A percentile compares a stretch with the other conserved stretches of the same genome.
These are phyloP conservation scores for Drechslerella coelobrocha DNA, from an alignment of 2,329 filamentous ascomycete species.

Conservation along the genomic window DNA sequence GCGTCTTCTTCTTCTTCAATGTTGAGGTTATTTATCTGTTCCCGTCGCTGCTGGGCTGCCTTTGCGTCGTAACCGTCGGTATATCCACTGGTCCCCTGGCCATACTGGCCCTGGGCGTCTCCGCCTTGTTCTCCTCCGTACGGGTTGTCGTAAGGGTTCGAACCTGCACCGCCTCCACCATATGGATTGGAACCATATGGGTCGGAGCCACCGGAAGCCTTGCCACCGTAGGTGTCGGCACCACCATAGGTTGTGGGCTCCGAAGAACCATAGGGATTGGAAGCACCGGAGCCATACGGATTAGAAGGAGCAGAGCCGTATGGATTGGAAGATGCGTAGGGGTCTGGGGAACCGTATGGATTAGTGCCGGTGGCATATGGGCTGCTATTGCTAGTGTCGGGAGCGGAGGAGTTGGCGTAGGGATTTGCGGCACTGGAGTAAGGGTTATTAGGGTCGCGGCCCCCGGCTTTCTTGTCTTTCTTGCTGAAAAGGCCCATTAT, in stretches of 20 bases:
- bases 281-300: conserved; percentile 2
- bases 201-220: conserved; percentile 13
- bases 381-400: conserved; percentile 26
- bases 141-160: conserved; percentile 5
- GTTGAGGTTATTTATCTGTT: conserved; percentile 75
- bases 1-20: conserved; percentile 76
- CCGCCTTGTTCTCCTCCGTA: conserved; percentile 12
- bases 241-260: conserved; percentile 1
- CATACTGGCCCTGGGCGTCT: conserved; percentile 5
- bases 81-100: conserved; percentile 9
- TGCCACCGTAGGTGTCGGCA: conserved; percentile 24
- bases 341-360: conserved; percentile 1
- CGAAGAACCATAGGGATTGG: background rate
- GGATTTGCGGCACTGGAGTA: conserved; percentile 24
- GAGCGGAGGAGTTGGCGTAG: conserved; percentile 20
- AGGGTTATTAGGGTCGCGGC: conserved; percentile 26
- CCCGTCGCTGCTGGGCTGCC: conserved; percentile 15
- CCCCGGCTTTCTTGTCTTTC: conserved; percentile 30
- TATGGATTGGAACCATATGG: conserved; percentile 18
- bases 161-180: background rate
- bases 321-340: conserved; percentile 34
- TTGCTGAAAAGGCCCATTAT: conserved; percentile 33
- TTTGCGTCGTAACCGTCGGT: conserved; percentile 25
- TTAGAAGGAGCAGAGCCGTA: conserved; percentile 7
- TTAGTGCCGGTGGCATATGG: conserved; percentile 11